Evolutionary conservation across 352 stramenopile genomes (phyloP), one percentile per base, ranked within the genome.

Genomic region (Pythium dissotocum): DNA sequence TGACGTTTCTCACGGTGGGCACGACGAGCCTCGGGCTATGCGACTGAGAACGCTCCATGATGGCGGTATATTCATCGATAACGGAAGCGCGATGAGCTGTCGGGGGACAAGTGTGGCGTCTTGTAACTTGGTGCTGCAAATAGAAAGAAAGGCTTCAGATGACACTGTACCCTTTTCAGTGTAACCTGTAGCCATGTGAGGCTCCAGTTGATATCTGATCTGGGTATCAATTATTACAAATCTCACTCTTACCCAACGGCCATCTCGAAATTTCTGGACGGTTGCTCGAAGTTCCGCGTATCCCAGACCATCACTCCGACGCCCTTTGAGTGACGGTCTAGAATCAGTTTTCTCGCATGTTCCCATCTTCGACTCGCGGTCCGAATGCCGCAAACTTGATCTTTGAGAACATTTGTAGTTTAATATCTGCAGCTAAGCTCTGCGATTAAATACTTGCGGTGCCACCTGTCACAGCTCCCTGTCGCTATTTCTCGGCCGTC

Each of bases 231-330:
- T 67, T 67, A 14, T 58, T 46, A 21, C 24, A 33, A 42, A 60
- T 60, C 51, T 61, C 61, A 33, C 16, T 60, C 51, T 61, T 48
- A 24, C 16, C 55, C 44, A 58, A 57, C 55, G 26, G n/a, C 54
- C 54, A 55, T 69, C 54, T 63, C 63, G 55, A 62, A 69, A 36
- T 55, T 63, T 69, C 63, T 58, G 46, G 63, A 60, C 54, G 54
- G 32, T 61, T 65, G 58, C 26, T 57, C 28, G 46, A 56, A 33
- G 10, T 44, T 40, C 24, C 40, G 6, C 18, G 30, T 54, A 57
- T 32, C 30, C 24, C 16, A 48, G 44, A 70, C 24, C 56, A 61
- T 51, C 63, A 70, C 24, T 61, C 49, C 30, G 58, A n/a, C 2
- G 40, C 24, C 0, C 2, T 10, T 8, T 66, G 55, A 64, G 36